Base-by-base conservation (phyloP, 2,329 filamentous ascomycete genomes). In the Chaetothyriales sp. region DNA sequence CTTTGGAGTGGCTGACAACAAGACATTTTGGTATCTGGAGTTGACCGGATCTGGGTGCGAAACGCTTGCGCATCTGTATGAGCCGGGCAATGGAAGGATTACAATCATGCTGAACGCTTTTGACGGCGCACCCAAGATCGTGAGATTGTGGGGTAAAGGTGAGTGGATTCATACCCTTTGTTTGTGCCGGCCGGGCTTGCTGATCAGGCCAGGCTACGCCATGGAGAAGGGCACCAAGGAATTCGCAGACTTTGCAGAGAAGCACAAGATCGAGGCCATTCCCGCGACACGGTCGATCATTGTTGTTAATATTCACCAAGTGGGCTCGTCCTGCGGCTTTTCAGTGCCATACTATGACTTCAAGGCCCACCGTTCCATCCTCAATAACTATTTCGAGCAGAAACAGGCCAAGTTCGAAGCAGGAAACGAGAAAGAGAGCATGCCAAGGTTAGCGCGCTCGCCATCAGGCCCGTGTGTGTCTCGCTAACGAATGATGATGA, bases 101-200 rank as follows among this genome's bases (percentile, higher is more conserved):
- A 87, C 83, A 5, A 69, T 89, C 62, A 81, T 88, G 75, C 87
- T 89, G 68, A 83, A 77, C 64, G 81, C 77, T 19, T 85, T 84
- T 56, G 77, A 76, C 1, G 58, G 69, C 3, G 63, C 69, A 0
- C 81, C 82, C 15, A 72, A 79, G 51, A 85, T 86, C 61, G 63
- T 84, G 64, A 70, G 82, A 4, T 49, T 61, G 7, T 61, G 52
- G 51, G 59, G 59, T 25, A 56, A 58, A 48, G 58, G 58, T 60
- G 43, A n/a, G 54, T 52, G 7, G 43, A 20, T 45, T 46, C 25
- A 51, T 18, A 15, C 22, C 22, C 15, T 29, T 10, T 13, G 9
- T 22, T n/a, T n/a, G n/a, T n/a, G n/a, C n/a, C n/a, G n/a, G 8
- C 18, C 43, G 40, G 28, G 40, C 22, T 19, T 9, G 22, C 70